A percentile compares a stretch with the other conserved stretches of the same genome.
Evolutionary conservation across 768 basidiomycete species (phyloP).

Genomic region (Pleurotus pulmonarius): DNA sequence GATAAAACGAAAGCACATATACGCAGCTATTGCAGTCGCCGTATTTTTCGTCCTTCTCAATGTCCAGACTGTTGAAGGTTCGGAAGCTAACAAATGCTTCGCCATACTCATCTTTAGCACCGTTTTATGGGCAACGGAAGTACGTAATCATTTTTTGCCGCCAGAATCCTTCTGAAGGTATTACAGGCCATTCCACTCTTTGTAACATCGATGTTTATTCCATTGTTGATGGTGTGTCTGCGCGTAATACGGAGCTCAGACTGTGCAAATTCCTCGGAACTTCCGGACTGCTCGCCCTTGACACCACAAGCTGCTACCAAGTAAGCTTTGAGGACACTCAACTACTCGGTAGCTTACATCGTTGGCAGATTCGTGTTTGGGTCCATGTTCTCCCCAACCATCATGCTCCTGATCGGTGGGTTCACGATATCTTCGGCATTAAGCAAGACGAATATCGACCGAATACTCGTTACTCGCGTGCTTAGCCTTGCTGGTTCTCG

Average conservation of each 20-base stretch:
- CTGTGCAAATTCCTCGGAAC: no score
- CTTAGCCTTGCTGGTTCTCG: slow-evolving; percentile 86
- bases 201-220: slow-evolving; percentile 91
- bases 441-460: slow-evolving; percentile 93
- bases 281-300: slow-evolving; percentile 47
- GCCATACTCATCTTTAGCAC: slow-evolving; percentile 89
- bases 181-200: slow-evolving; percentile 90
- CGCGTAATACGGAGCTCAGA: slow-evolving; percentile 62
- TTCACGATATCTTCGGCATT: slow-evolving; percentile 97
- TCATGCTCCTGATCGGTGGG: slow-evolving; percentile 97
- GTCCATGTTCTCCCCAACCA: slow-evolving; percentile 95
- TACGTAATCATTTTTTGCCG: slow-evolving; percentile 25
- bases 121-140: slow-evolving; percentile 96
- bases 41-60: slow-evolving; percentile 64
- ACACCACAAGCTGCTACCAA: slow-evolving; percentile 72
- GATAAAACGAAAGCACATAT: slow-evolving; percentile 61
- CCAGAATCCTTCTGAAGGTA: neutral
- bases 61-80: slow-evolving; percentile 51
- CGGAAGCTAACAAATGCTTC: slow-evolving; percentile 83
- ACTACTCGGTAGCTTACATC: slow-evolving; percentile 5
- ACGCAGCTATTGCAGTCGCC: slow-evolving; percentile 49
- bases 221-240: slow-evolving; percentile 82
- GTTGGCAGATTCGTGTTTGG: slow-evolving; percentile 79
- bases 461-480: slow-evolving; percentile 85
- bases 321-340: slow-evolving; percentile 37